Conservation (phyloP, 148 eudicot species). For the Dianthus caryophyllus region DNA sequence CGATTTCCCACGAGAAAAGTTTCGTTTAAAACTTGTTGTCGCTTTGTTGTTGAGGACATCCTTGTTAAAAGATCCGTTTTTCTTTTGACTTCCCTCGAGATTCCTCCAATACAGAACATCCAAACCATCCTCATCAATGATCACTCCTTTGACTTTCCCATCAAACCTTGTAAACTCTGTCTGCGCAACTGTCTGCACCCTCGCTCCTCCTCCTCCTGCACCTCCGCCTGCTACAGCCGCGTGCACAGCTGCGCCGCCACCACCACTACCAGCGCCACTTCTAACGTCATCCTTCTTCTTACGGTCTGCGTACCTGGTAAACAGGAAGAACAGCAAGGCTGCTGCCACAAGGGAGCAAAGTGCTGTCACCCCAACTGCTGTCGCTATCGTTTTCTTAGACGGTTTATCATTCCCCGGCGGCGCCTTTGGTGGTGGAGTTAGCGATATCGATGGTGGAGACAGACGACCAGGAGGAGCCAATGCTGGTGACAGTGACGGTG, state of each 20-base stretch:
- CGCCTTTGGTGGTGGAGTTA: slow-evolving; percentile 21
- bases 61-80: slow-evolving; percentile 26
- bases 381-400: slow-evolving; percentile 39
- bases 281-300: slow-evolving; percentile 16
- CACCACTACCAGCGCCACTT: not conserved
- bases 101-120: slow-evolving; percentile 86
- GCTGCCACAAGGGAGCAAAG: slow-evolving; percentile 55
- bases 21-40: slow-evolving; percentile 20
- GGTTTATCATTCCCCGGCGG: slow-evolving; percentile 12
- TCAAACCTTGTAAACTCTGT: slow-evolving; percentile 39
- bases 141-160: slow-evolving; percentile 60
- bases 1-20: slow-evolving; percentile 45
- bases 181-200: slow-evolving; percentile 16
- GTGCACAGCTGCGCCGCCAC: not conserved
- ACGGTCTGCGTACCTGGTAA: slow-evolving; percentile 21
- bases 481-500: not conserved
- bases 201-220: not conserved
- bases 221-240: not conserved
- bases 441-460: slow-evolving; percentile 20
- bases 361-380: slow-evolving; percentile 67
- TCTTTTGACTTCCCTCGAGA: slow-evolving; percentile 47
- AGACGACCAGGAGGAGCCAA: slow-evolving; percentile 9
- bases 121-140: slow-evolving; percentile 83
- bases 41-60: slow-evolving; percentile 20
- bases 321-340: slow-evolving; percentile 41